phyloP scores from a whole-genome alignment of 805 yeast genomes.

The Candida nanaspora region DNA sequence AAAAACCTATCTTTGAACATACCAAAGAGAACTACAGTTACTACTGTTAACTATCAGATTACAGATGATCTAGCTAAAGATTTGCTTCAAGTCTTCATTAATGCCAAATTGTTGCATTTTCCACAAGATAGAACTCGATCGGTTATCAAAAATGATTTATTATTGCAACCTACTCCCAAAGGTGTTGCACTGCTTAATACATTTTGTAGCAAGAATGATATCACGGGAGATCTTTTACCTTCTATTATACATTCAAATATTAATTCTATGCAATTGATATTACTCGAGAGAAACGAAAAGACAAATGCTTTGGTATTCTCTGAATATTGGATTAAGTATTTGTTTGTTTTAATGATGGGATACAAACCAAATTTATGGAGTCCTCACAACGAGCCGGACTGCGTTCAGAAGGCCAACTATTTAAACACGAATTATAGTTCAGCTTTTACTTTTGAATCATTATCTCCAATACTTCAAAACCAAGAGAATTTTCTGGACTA shows the following conservation, averaged over 20 bases:
- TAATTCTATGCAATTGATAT: constrained; percentile 67
- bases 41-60: constrained; percentile 48
- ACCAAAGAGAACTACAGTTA: constrained; percentile 41
- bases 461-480: neutral
- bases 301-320: constrained; percentile 57
- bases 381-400: constrained; percentile 44
- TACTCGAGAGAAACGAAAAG: constrained; percentile 54
- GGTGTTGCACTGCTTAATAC: constrained; percentile 67
- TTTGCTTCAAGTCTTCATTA: constrained; percentile 45
- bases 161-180: constrained; percentile 84
- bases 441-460: neutral
- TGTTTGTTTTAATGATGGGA: constrained; percentile 59
- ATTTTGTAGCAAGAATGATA: constrained; percentile 53
- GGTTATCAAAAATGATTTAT: constrained; percentile 32
- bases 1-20: constrained; percentile 38
- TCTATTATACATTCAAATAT: constrained; percentile 44
- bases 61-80: constrained; percentile 38
- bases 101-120: constrained; percentile 59
- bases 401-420: neutral
- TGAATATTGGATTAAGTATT: constrained; percentile 53
- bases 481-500: constrained; percentile 15
- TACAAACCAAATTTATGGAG: constrained; percentile 62
- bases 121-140: constrained; percentile 67
- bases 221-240: constrained; percentile 25
- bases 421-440: neutral